Percentiles rank a stretch among this genome's conserved stretches.
Evolutionary conservation across 2,329 filamentous ascomycete species (phyloP).

Genomic region (Aaosphaeria arxii): DNA sequence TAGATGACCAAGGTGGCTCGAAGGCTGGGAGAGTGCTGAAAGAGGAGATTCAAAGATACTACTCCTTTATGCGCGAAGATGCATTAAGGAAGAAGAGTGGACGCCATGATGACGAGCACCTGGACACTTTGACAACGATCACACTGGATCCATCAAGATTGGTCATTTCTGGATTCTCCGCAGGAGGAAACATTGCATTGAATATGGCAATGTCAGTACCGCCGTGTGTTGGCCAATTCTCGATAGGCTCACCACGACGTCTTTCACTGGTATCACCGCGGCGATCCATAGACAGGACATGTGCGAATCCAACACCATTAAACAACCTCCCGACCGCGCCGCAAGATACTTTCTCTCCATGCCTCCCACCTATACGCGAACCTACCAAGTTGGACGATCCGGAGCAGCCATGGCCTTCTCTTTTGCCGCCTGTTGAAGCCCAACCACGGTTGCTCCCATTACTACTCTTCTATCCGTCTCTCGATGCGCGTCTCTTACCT

Average conservation of each 20-base stretch:
- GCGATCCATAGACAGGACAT: neutral
- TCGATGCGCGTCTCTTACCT: constrained; percentile 41
- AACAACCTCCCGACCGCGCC: neutral
- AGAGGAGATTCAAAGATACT: constrained; percentile 32
- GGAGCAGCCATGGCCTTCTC: constrained; percentile 32
- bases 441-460: constrained; percentile 37
- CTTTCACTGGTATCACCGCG: neutral
- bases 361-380: constrained; percentile 24
- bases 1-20: constrained; percentile 32
- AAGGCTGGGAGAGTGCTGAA: constrained; percentile 33
- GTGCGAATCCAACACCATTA: no score
- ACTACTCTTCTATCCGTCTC: constrained; percentile 43
- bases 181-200: constrained; percentile 48
- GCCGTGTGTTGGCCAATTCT: constrained; percentile 20
- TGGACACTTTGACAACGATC: constrained; percentile 20
- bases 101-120: constrained; percentile 6
- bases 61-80: constrained; percentile 21
- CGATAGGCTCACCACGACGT: constrained; percentile 4
- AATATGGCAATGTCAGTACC: constrained; percentile 40
- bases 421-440: constrained; percentile 32
- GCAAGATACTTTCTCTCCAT: constrained; percentile 16
- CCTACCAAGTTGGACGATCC: constrained; percentile 31
- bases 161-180: constrained; percentile 45
- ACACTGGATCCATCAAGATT: constrained; percentile 40
- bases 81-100: constrained; percentile 15